Base-by-base conservation (phyloP, 192 early-diverging fungal species). In the Pilaira anomala region DNA sequence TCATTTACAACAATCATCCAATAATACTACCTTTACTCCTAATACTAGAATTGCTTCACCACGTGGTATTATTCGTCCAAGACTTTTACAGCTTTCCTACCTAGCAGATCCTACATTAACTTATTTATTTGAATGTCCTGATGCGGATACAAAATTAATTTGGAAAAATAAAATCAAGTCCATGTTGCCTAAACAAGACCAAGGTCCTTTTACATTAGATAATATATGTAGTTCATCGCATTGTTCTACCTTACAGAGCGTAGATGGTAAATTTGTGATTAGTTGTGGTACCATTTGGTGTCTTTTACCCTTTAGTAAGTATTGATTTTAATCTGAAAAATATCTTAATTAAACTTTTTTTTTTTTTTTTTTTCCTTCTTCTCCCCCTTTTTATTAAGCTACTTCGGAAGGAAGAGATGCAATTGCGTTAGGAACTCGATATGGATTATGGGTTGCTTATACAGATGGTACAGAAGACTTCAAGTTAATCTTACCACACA, bases 391-490 rank as follows among this genome's bases (percentile, higher is more conserved):
- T 29, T 18, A 18, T 24, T 36, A 16, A 55, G 53, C 53, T 33
- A 55, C 53, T 30, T 19, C 28, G 18, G 53, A 55, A 28, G 53
- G 53, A 3, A 26, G 53, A 33, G 53, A 55, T 0, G 53, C 19
- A 39, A 60, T 68, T 25, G 66, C 60, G 8, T 40, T 68, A 14
- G 66, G 66, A 13, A 62, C 66, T 4, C 58, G 60, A 21, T 24
- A 68, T 25, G 66, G 66, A 0, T 24, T 68, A 8, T 68, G 66
- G 66, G 33, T 61, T 41, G 66, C 58, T 1, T 46, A 44, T 24
- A 19, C 29, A 28, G 48, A 62, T 62, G 46, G 33, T 9, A 48
- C 60, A 21, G 60, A 40, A 19, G 44, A 30, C 3, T 62, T 62
- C 13, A 21, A 28, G 13, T 29, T 48, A 11, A 30, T 49, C 7